phyloP scores from a whole-genome alignment of 495 filamentous ascomycete species.

The Neurospora discreta region DNA sequence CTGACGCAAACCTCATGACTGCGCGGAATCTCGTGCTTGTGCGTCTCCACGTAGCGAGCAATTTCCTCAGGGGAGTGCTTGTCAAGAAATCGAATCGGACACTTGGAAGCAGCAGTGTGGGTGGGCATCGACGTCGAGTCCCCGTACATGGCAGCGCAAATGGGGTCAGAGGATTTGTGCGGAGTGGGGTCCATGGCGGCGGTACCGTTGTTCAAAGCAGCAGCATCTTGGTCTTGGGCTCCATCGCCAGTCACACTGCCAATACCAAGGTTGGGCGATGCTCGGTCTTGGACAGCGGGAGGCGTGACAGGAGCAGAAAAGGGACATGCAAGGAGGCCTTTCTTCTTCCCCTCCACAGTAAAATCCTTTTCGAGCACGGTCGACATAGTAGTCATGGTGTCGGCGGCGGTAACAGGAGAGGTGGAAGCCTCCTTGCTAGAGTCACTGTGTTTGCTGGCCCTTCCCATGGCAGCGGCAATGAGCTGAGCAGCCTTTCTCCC shows the following conservation, averaged over 20 bases:
- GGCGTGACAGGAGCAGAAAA: conserved; percentile 28
- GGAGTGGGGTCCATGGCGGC: conserved; percentile 16
- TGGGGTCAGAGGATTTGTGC: conserved; percentile 44
- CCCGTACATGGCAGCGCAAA: conserved; percentile 47
- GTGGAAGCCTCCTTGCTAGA: conserved; percentile 29
- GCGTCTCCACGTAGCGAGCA: conserved; percentile 76
- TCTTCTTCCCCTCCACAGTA: conserved; percentile 50
- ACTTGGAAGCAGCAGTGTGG: conserved; percentile 47
- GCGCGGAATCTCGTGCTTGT: conserved; percentile 84
- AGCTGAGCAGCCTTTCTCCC: conserved; percentile 36
- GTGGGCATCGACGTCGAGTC: conserved; percentile 41
- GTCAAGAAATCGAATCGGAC: conserved; percentile 81
- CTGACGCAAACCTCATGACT: conserved; percentile 85
- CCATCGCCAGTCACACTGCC: conserved; percentile 8
- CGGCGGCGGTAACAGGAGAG: conserved; percentile 22
- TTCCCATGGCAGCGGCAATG: conserved; percentile 32
- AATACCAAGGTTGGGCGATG: conserved; percentile 10
- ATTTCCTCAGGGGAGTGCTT: conserved; percentile 87
- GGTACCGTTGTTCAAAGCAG: background rate
- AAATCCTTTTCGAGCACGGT: conserved; percentile 55
- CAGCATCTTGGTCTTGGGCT: conserved; percentile 15
- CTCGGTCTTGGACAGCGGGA: conserved; percentile 6
- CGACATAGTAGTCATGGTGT: conserved; percentile 36
- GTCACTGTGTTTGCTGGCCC: conserved; percentile 26
- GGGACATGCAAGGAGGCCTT: conserved; percentile 50